Evolutionary conservation across 2,329 filamentous ascomycete species (phyloP), one percentile per base, ranked within the genome.

Genomic region (Cytospora schulzeri): DNA sequence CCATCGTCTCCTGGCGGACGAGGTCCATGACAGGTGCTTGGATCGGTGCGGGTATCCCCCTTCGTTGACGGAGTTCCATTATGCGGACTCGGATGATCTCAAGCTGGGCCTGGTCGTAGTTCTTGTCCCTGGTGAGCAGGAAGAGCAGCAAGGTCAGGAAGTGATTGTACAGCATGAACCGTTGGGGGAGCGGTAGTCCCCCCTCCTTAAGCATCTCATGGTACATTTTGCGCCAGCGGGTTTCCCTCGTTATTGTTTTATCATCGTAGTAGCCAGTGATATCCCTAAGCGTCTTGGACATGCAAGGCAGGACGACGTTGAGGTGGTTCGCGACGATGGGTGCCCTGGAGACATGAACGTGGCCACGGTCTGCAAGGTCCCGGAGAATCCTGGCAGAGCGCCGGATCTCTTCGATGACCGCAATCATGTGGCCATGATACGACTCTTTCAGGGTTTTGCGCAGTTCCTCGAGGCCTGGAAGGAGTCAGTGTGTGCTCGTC

Each of bases 161-260:
- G 59, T 82, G 77, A 67, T 86, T 85, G 70, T 85, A 87, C 61
- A 86, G 77, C 31, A 79, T 72, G 66, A 88, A 87, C 8, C 85
- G 77, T 19, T 81, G 79, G 1, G 80, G 80, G 1, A 88, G 74
- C 7, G 77, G 76, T 35, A 85, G 78, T 0, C 81, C 83, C 2
- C 77, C 80, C 70, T 88, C 83, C 28, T 81, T 77, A 9, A 78
- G 79, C 79, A 88, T 80, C 6, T 76, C 74, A 71, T 86, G 79
- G 70, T 83, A 85, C 84, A 88, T 87, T 68, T 79, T 80, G 51
- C 80, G 79, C 86, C 86, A 88, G 61, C 85, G 79, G 41, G 78
- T 75, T 66, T 82, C 78, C 61, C 79, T 80, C 22, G 77, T 76
- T 51, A 81, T 68, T 5, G 76, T 77, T 41, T 76, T 79, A 70